phyloP scores from a whole-genome alignment of 495 filamentous ascomycete genomes.

The Neurospora sp. region DNA sequence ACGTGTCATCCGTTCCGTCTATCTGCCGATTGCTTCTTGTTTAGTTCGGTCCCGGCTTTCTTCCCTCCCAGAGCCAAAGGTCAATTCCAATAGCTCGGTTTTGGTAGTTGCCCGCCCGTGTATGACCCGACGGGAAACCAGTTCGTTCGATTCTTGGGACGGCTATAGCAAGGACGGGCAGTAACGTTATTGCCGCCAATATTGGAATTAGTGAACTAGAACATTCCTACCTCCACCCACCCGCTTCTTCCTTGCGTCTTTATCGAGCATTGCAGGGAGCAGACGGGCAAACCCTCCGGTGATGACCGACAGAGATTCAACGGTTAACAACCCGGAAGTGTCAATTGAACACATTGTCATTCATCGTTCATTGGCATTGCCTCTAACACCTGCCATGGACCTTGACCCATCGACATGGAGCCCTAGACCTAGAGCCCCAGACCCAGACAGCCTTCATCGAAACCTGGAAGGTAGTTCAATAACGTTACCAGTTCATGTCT shows the following conservation, averaged over 20 bases:
- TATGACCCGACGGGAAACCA: not conserved
- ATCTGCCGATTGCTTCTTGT: not conserved
- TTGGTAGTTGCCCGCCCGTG: not conserved
- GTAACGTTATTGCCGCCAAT: not conserved
- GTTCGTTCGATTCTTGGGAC: not conserved
- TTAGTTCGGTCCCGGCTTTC: not conserved
- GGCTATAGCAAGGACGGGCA: not conserved
- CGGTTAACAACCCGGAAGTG: not conserved
- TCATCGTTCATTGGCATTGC: not conserved
- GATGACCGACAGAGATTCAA: not conserved
- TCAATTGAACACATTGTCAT: not conserved
- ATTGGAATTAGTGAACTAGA: not conserved
- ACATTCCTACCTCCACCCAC: not conserved
- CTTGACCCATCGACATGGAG: not conserved
- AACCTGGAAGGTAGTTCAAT: not conserved
- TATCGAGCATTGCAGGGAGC: not conserved
- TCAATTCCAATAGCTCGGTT: not conserved
- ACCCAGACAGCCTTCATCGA: not conserved
- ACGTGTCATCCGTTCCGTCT: not conserved
- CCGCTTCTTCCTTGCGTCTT: not conserved
- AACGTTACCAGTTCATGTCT: not conserved
- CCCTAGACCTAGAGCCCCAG: not conserved
- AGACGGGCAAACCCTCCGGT: not conserved
- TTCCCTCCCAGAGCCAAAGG: not conserved
- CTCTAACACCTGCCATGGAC: not conserved